Base-by-base conservation (phyloP, 2,329 filamentous ascomycete genomes). In the Cytospora piceicola region DNA sequence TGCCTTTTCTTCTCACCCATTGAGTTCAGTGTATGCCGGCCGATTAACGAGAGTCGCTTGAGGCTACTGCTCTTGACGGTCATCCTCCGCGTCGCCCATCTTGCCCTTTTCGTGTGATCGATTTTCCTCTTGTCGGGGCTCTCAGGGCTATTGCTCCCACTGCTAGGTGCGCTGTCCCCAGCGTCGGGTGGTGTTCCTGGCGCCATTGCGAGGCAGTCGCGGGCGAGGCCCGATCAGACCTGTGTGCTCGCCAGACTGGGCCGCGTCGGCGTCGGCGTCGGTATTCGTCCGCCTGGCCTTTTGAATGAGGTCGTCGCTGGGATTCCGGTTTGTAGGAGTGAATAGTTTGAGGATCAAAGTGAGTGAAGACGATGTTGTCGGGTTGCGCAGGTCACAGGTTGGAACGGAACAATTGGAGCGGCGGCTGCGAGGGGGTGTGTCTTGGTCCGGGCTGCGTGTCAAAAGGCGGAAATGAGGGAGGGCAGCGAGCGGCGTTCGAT, bases 11-110 rank as follows among this genome's bases (percentile, higher is more conserved):
- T 93, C 78, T 95, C 90, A 71, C 79, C 57, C 84, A 67, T 85
- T 86, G 64, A 79, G 80, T 72, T 83, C 81, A 73, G 86, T 88
- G 75, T 88, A 87, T 92, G 87, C 71, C 93, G 89, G 73, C 91
- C 89, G 73, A 95, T 87, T 69, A 98, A 89, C 55, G 92, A 95
- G 65, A 89, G 81, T 69, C 95, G 89, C 83, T 97, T 98, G 75
- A 86, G 84, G 71, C 85, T 83, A 70, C 90, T 92, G 75, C 89
- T 91, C 74, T 88, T 86, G 72, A 91, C 88, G 17, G 89, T 88
- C 77, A 91, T 87, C 76, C 93, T 92, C 74, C 94, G 92, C n/a
- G 95, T 98, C 22, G 95, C 94, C 95, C 95, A 98, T 88, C 95
- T 86, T 77, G 95, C 89, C 75, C 94, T 86, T 75, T 94, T 93